A percentile compares a stretch with the other conserved stretches of the same genome.
These are phyloP conservation scores for Centrapalus pauciflorus DNA, from an alignment of 129 eudicot genomes.

Conservation along the genomic window DNA sequence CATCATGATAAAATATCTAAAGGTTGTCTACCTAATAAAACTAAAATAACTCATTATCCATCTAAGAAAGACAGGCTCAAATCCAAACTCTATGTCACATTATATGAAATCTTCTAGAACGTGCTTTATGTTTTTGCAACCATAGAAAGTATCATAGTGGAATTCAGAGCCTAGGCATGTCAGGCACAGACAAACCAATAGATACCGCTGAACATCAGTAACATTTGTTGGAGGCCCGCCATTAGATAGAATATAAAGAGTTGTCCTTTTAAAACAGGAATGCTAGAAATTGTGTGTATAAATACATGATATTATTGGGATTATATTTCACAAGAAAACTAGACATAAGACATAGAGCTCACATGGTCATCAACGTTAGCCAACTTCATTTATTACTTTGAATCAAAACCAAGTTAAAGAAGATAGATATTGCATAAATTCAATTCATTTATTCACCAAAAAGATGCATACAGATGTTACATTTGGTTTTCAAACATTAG, in stretches of 20 bases:
- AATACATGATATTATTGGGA: not conserved
- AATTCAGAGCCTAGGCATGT: not conserved
- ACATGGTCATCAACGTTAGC: not conserved
- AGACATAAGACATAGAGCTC: not conserved
- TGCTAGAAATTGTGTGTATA: not conserved
- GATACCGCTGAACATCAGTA: not conserved
- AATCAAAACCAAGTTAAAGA: not conserved
- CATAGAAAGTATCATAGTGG: not conserved
- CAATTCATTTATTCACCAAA: not conserved
- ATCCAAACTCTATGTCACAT: not conserved
- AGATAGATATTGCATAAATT: not conserved
- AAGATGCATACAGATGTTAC: not conserved
- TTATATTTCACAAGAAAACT: not conserved
- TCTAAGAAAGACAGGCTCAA: not conserved
- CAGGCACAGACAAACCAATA: not conserved
- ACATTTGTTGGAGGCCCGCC: not conserved
- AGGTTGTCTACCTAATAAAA: not conserved
- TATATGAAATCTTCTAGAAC: not conserved
- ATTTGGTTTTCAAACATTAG: not conserved
- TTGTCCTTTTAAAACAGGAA: not conserved
- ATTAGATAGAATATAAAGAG: not conserved
- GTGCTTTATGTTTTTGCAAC: not conserved
- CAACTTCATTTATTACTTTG: not conserved
- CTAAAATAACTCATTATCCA: not conserved
- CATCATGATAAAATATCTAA: not conserved